Evolutionary conservation across 2,329 filamentous ascomycete species (phyloP).

Genomic region (Colletotrichum gigasporum): DNA sequence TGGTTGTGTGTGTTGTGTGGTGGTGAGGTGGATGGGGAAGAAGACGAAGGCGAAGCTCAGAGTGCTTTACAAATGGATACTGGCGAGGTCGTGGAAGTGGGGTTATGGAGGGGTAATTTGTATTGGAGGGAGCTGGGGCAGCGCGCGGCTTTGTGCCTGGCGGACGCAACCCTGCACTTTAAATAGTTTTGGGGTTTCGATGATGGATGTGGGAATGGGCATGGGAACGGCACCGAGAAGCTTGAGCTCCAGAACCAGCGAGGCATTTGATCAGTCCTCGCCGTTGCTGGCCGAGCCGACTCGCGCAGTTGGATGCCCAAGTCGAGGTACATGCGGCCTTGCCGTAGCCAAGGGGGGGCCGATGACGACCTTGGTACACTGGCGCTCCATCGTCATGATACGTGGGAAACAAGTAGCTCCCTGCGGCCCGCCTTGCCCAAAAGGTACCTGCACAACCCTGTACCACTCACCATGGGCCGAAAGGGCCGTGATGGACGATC

Average conservation of each 20-base stretch:
- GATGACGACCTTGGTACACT: background rate
- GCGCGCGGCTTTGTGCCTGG: background rate
- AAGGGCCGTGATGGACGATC: background rate
- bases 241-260: too few relatives aligned
- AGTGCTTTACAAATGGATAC: too few relatives aligned
- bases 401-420: background rate
- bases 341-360: background rate
- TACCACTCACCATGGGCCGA: background rate
- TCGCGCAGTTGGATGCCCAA: background rate
- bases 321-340: background rate
- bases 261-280: too few relatives aligned
- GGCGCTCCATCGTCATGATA: background rate
- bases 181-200: constrained; percentile 2
- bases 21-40: background rate
- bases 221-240: too few relatives aligned
- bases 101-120: constrained; percentile 31
- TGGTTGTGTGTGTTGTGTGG: background rate
- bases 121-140: background rate
- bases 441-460: background rate
- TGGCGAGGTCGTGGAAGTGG: constrained; percentile 13
- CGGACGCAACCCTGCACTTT: constrained; percentile 9
- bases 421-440: background rate
- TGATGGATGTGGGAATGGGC: background rate
- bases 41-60: background rate
- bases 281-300: background rate